Evolutionary conservation across 2,329 filamentous ascomycete genomes (phyloP).

Genomic region (Mycosphaerella sp.): DNA sequence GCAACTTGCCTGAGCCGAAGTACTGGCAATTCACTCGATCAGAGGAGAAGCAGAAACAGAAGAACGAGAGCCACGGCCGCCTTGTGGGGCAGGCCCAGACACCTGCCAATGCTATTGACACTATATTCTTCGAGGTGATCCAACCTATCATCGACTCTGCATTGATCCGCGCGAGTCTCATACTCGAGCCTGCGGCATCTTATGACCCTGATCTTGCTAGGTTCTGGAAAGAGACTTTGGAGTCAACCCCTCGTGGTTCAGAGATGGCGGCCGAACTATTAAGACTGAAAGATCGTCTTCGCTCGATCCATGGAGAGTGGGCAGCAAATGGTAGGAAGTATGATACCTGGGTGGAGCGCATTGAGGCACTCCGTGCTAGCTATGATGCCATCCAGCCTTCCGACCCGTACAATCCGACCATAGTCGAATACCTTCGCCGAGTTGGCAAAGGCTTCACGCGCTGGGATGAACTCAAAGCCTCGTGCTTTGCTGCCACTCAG

Average conservation of each 20-base stretch:
- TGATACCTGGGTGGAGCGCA: conserved; percentile 1
- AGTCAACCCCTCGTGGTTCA: too few species aligned
- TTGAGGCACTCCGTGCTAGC: conserved; percentile 1
- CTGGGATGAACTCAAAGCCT: conserved; percentile 46
- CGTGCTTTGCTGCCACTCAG: conserved; percentile 33
- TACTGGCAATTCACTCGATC: conserved; percentile 19
- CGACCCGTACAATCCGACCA: conserved; percentile 9
- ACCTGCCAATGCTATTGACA: too few species aligned
- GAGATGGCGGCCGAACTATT: too few species aligned
- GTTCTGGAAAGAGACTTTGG: too few species aligned
- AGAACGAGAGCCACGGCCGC: conserved; percentile 12
- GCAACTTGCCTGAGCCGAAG: conserved; percentile 38
- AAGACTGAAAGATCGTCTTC: too few species aligned
- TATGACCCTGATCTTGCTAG: too few species aligned
- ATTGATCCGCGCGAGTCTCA: too few species aligned
- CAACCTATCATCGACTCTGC: too few species aligned
- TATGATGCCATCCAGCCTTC: conserved; percentile 21
- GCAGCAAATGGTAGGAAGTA: neutral
- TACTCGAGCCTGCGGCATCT: too few species aligned
- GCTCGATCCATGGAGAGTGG: too few species aligned
- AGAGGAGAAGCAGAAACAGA: conserved; percentile 24
- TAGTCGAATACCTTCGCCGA: conserved; percentile 21
- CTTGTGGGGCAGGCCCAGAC: neutral
- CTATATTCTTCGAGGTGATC: too few species aligned
- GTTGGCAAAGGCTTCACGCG: conserved; percentile 19